phyloP scores from a whole-genome alignment of 2,329 filamentous ascomycete species.

The Aspergillus udagawae region DNA sequence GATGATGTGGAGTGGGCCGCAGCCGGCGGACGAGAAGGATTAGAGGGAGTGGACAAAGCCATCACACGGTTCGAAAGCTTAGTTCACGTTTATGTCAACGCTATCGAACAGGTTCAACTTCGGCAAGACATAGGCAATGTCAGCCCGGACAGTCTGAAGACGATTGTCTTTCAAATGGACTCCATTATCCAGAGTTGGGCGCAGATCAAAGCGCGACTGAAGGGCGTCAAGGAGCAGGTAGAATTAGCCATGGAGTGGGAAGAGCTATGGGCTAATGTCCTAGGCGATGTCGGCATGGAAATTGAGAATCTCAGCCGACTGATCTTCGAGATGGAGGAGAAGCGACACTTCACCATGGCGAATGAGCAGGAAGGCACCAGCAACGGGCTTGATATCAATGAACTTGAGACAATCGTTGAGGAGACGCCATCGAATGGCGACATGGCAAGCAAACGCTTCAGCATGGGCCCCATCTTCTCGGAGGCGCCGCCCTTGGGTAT shows the following conservation, averaged over 20 bases:
- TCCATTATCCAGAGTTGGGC: slow-evolving; percentile 79
- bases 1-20: slow-evolving; percentile 97
- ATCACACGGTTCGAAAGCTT: slow-evolving; percentile 82
- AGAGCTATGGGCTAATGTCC: slow-evolving; percentile 88
- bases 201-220: slow-evolving; percentile 72
- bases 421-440: slow-evolving; percentile 64
- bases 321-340: slow-evolving; percentile 97
- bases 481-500: slow-evolving; percentile 38
- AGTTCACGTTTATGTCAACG: slow-evolving; percentile 85
- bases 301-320: slow-evolving; percentile 73
- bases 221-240: slow-evolving; percentile 80
- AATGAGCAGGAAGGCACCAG: slow-evolving; percentile 53
- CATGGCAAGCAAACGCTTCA: slow-evolving; percentile 61
- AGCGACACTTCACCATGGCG: slow-evolving; percentile 72
- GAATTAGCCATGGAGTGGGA: slow-evolving; percentile 99
- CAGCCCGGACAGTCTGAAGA: slow-evolving; percentile 65
- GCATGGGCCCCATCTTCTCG: slow-evolving; percentile 60
- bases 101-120: slow-evolving; percentile 86
- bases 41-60: slow-evolving; percentile 59
- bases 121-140: slow-evolving; percentile 72
- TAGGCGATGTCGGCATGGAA: slow-evolving; percentile 90
- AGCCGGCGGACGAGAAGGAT: slow-evolving; percentile 64
- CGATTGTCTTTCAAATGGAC: slow-evolving; percentile 85
- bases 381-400: slow-evolving; percentile 69
- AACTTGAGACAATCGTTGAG: slow-evolving; percentile 89